Base-by-base conservation (phyloP, 176 grass and related monocot genomes). In the Ampelocalamus luodianensis region DNA sequence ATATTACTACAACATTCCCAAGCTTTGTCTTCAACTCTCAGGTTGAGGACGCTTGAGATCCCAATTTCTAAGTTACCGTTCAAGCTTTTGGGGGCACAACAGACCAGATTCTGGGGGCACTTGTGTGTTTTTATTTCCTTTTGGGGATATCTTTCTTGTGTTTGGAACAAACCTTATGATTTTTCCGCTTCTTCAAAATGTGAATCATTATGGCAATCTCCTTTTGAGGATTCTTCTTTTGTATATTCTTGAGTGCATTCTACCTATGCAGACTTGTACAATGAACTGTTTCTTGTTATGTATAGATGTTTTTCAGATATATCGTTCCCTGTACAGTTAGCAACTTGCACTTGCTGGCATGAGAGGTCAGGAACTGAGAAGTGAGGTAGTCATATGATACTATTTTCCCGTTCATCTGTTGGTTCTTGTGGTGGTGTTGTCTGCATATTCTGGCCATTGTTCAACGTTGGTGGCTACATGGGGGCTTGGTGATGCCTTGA, bases 21-120 rank as follows among this genome's bases (percentile, higher is more conserved):
- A 90, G 89, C 59, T 90, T 90, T 74, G 89, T 90, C 29, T 90
- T 90, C 84, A 86, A 90, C 67, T 90, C 84, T 39, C 89, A 87
- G 62, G 89, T 90, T 16, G 89, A 90, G 79, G 89, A 90, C 18
- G 73, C 79, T 1, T 90, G 74, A 90, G 65, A 40, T 68, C n/a
- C 48, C 75, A 26, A 24, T 45, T 44, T 59, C 71, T 49, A 39
- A 44, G 65, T 12, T n/a, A 48, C 22, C 22, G 17, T 15, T 48
- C 37, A 83, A 60, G 26, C 59, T 10, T 63, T 20, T 43, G 36
- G 65, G 65, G 44, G 65, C 45, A 55, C 54, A 64, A 3, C 37
- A 78, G 12, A 66, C n/a, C 5, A 86, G 5, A 71, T 78, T 45
- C 55, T 78, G 55, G 58, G 44, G 65, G 49, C 46, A 78, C 54